These are phyloP conservation scores for Wickerhamiella musiphila DNA, from an alignment of 805 yeast genomes.

Conservation along the genomic window DNA sequence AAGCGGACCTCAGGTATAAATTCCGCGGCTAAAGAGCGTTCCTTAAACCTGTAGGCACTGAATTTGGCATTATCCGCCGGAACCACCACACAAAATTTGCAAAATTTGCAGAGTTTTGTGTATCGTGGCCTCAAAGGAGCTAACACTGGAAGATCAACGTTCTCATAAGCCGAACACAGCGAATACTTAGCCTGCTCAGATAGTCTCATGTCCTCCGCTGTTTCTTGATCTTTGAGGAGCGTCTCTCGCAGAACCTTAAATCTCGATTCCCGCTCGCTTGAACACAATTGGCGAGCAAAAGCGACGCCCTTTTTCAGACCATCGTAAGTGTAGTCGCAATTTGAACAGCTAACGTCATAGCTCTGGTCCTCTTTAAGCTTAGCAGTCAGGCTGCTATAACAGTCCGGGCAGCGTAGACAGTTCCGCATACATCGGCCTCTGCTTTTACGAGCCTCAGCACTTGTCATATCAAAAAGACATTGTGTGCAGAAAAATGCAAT, in stretches of 20 bases:
- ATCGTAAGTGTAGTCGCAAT: slow-evolving; percentile 13
- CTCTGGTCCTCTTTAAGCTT: slow-evolving; percentile 1
- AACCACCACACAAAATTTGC: slow-evolving; percentile 19
- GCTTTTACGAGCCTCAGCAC: slow-evolving; percentile 13
- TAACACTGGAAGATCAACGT: slow-evolving; percentile 15
- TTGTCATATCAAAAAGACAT: slow-evolving; percentile 21
- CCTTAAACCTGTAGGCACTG: slow-evolving; percentile 12
- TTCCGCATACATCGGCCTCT: slow-evolving; percentile 20
- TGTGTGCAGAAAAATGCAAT: slow-evolving; percentile 22
- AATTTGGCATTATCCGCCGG: slow-evolving; percentile 16
- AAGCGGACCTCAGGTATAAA: slow-evolving; percentile 14
- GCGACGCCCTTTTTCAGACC: slow-evolving; percentile 8
- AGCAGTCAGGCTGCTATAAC: slow-evolving; percentile 13
- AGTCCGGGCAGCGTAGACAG: slow-evolving; percentile 22
- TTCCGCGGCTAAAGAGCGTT: slow-evolving; percentile 15
- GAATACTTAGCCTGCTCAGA: slow-evolving; percentile 1
- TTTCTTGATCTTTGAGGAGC: not conserved
- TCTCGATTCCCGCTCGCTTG: not conserved
- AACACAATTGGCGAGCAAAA: slow-evolving; percentile 5
- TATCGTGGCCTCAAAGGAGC: slow-evolving; percentile 16
- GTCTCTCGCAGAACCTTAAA: slow-evolving; percentile 2
- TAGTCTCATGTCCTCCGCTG: not conserved
- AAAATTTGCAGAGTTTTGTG: slow-evolving; percentile 18
- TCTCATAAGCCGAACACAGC: too few relatives aligned
- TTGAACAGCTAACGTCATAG: slow-evolving; percentile 12